Base-by-base conservation (phyloP, 2,329 filamentous ascomycete genomes). In the Hypoxylon sp. region DNA sequence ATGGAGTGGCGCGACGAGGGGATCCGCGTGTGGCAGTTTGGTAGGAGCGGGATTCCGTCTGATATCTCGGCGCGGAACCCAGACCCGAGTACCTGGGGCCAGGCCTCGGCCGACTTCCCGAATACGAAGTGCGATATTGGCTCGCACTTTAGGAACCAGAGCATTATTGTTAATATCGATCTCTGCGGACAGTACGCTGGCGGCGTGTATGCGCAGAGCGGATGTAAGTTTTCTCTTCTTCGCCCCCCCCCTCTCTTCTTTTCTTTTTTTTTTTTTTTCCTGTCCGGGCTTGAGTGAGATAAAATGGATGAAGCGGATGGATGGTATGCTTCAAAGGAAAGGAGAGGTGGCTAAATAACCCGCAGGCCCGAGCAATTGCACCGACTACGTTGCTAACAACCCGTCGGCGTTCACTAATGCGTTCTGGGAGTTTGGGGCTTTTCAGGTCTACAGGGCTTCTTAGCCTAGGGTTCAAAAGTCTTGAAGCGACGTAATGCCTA, bases 141-240 rank as follows among this genome's bases (percentile, higher is more conserved):
- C 5, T 81, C 79, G 3, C 88, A 91, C 73, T 91, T 92, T 77
- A 82, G 78, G 59, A 92, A 91, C 73, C 85, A 90, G 76, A 89
- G 87, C 70, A 91, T 92, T 71, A 84, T 91, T 69, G 84, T 84
- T 46, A 91, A 92, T 73, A 91, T 91, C 68, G 87, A 90, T 75
- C 78, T 92, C 6, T 92, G 90, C 70, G 90, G 90, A 0, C 77
- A 85, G 44, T 81, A 87, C 70, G 86, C 85, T 3, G 84, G 85
- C 50, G 80, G 79, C 2, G 78, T 80, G 35, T 88, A 84, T 72
- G 78, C 79, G 1, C 71, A 78, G 11, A 86, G 86, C 19, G 83
- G 82, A 58, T 85, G 83, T 78, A 71, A 77, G 75, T 78, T 65
- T 59, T 26, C 46, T 57, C 3, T 47, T 60, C 13, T 19, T n/a